These are phyloP conservation scores for Tylopilus felleus DNA, from an alignment of 768 basidiomycete genomes.

Conservation along the genomic window DNA sequence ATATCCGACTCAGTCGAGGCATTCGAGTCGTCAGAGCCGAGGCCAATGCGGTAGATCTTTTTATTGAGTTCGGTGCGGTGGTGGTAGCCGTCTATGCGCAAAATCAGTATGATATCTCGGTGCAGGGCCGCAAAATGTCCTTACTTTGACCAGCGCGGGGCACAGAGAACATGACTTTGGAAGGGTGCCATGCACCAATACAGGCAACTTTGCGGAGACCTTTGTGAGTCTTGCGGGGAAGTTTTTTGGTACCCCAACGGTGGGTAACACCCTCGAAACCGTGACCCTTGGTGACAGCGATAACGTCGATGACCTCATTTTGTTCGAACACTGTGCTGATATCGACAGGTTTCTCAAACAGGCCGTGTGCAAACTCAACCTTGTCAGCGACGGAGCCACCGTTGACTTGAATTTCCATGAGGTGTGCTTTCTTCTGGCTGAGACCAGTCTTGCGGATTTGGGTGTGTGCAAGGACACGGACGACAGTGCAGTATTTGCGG, in stretches of 20 bases:
- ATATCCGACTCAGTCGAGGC: slow-evolving; percentile 94
- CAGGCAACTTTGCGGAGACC: slow-evolving; percentile 99
- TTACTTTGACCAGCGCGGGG: slow-evolving; percentile 99
- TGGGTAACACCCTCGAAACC: slow-evolving; percentile 99
- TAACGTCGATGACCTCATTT: slow-evolving; percentile 94
- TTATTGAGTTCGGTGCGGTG: slow-evolving; percentile 98
- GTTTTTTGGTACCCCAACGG: slow-evolving; percentile 99
- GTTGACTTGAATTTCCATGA: slow-evolving; percentile 99
- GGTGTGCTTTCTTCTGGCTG: slow-evolving; percentile 98
- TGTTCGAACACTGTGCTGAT: slow-evolving; percentile 87
- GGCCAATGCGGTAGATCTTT: slow-evolving; percentile 95
- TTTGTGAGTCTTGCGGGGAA: slow-evolving; percentile 98
- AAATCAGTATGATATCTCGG: slow-evolving; percentile 1
- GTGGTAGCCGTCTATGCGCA: slow-evolving; percentile 78
- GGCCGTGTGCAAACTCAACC: slow-evolving; percentile 88
- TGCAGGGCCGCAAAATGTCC: slow-evolving; percentile 31
- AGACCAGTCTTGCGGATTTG: slow-evolving; percentile 98
- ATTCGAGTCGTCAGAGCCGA: slow-evolving; percentile 71
- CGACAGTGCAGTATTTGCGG: slow-evolving; percentile 99
- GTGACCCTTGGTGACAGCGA: slow-evolving; percentile 98
- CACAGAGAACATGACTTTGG: slow-evolving; percentile 99
- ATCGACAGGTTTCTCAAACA: slow-evolving; percentile 97
- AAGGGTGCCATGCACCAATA: slow-evolving; percentile 98
- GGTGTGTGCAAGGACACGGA: slow-evolving; percentile 98
- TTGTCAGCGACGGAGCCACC: slow-evolving; percentile 96